Base-by-base conservation (phyloP, 2,329 filamentous ascomycete species). In the Colletotrichum cordylinicola region DNA sequence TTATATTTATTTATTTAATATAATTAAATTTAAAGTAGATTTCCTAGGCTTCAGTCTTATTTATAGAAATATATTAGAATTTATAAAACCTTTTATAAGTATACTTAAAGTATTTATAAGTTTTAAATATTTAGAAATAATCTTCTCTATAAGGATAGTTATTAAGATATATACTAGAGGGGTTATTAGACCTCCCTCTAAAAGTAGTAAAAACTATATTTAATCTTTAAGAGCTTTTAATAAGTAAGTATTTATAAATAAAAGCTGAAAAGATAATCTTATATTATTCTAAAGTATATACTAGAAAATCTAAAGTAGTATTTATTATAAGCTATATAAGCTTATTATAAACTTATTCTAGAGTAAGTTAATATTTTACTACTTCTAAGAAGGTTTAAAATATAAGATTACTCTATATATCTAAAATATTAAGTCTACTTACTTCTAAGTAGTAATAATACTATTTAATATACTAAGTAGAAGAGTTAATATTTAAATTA, bases 211-310 rank as follows among this genome's bases (percentile, higher is more conserved):
- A n/a, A n/a, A n/a, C n/a, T n/a, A n/a, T n/a, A n/a, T n/a, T 18
- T 39, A 35, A 64, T 37, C 0, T 16, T 0, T 37, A 55, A 24
- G 0, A 55, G 0, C 48, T 1, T 7, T 55, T 55, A 55, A 1
- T 55, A 55, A 55, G 7, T 37, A 37, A 37, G 8, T 16, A 37
- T 1, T 1, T 37, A 37, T 37, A 37, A 8, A 3, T 0, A 8
- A 37, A 37, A 37, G 13, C 15, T 37, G 16, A 37, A 0, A 37
- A 37, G 1, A 37, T 37, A 37, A 37, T 16, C 0, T 8, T 37
- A 16, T 35, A 64, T 2, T 35, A 33, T 1, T 24, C 2, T 43
- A 66, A 9, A 35, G 0, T 66, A 10, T 67, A 67, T 24, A 18
- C 18, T 27, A 15, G 0, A 67, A 29, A 35, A 4, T 1, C 31